Evolutionary conservation across 257 asterid genomes (phyloP).

Genomic region (Orobanche coerulescens): DNA sequence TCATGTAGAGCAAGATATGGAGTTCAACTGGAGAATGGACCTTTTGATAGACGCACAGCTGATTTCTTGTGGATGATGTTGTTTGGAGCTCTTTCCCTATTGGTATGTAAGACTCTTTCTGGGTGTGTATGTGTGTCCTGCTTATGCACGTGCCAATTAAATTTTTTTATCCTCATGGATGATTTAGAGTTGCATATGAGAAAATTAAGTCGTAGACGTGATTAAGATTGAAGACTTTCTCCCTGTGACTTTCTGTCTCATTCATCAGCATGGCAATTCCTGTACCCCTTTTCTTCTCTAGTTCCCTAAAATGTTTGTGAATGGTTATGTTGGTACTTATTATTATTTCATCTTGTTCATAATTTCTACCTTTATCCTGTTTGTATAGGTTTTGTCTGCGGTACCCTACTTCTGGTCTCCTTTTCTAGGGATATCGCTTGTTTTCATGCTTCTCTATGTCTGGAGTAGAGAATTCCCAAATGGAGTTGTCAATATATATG

Average conservation of each 20-base stretch:
- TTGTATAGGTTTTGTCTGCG: constrained; percentile 61
- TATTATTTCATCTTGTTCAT: constrained; percentile 4
- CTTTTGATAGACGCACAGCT: constrained; percentile 83
- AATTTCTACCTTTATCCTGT: constrained; percentile 2
- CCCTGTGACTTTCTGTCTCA: not conserved
- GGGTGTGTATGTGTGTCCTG: not conserved
- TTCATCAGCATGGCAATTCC: not conserved
- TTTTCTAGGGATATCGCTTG: constrained; percentile 69
- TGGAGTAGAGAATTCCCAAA: constrained; percentile 96
- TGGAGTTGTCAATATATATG: constrained; percentile 68
- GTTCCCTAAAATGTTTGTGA: not conserved
- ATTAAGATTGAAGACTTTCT: not conserved
- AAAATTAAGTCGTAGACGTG: too few species aligned
- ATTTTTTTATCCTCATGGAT: not conserved
- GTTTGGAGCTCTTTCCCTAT: constrained; percentile 67
- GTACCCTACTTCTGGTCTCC: constrained; percentile 64
- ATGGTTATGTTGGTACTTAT: not conserved
- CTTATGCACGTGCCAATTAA: not conserved
- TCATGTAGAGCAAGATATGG: constrained; percentile 85
- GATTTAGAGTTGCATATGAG: too few species aligned
- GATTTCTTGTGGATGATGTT: constrained; percentile 98
- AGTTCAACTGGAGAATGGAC: constrained; percentile 83
- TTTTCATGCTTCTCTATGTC: constrained; percentile 87
- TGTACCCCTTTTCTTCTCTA: not conserved
- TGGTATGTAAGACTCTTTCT: constrained; percentile 43